These are phyloP conservation scores for Zelopaecilomyces penicillatus DNA, from an alignment of 2,329 filamentous ascomycete species.

Conservation along the genomic window DNA sequence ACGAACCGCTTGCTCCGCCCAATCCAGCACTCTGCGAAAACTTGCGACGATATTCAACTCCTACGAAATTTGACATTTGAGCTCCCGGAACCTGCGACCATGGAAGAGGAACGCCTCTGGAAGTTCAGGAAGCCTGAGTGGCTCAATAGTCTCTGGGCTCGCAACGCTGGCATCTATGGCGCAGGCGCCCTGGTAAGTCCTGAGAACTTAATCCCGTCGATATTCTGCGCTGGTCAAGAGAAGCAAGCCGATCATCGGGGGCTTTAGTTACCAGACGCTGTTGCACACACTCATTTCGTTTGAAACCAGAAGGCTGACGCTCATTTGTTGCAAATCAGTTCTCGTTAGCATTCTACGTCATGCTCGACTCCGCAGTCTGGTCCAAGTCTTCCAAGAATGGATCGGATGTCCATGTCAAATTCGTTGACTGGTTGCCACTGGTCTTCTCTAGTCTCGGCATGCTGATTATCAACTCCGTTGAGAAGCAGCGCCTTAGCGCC, in stretches of 20 bases:
- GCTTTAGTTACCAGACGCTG: no score
- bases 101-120: constrained; percentile 60
- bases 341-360: constrained; percentile 59
- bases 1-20: no score
- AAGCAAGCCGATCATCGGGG: no score
- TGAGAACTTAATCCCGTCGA: not conserved
- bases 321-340: constrained; percentile 35
- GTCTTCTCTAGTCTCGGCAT: constrained; percentile 60
- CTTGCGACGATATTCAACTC: no score
- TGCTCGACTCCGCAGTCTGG: constrained; percentile 61
- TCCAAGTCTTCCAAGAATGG: constrained; percentile 53
- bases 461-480: constrained; percentile 63
- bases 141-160: constrained; percentile 56
- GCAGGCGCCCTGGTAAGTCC: constrained; percentile 56
- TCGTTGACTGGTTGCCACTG: constrained; percentile 62
- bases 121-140: constrained; percentile 60
- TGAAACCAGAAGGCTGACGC: not conserved
- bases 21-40: no score
- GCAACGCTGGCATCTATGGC: constrained; percentile 54
- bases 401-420: constrained; percentile 53
- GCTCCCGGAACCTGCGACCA: constrained; percentile 20
- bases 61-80: no score
- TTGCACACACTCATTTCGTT: not conserved
- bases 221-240: not conserved
- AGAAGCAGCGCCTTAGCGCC: constrained; percentile 56